phyloP scores from a whole-genome alignment of 352 stramenopile species.

The Globisporangium nunn region DNA sequence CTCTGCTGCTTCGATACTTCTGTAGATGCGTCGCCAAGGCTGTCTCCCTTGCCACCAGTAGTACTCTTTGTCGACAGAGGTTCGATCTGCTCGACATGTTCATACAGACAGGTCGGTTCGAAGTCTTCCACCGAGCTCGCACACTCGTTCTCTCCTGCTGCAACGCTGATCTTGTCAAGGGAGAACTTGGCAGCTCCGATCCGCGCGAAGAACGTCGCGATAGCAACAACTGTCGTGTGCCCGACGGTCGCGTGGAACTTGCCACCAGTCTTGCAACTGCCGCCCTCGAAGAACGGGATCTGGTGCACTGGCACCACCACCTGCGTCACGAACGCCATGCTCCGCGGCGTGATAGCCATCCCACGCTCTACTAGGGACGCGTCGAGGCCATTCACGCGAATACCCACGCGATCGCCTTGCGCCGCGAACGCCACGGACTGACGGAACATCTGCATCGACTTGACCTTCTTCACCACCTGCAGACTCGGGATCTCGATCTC shows the following conservation, averaged over 20 bases:
- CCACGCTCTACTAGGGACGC: slow-evolving; percentile 52
- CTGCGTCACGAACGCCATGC: slow-evolving; percentile 39
- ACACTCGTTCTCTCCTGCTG: neutral
- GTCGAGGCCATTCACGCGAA: slow-evolving; percentile 88
- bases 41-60: neutral
- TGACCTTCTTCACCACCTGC: slow-evolving; percentile 90
- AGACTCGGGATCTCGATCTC: slow-evolving; percentile 90
- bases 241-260: slow-evolving; percentile 76
- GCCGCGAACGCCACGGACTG: slow-evolving; percentile 61
- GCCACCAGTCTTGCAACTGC: slow-evolving; percentile 41
- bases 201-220: slow-evolving; percentile 50
- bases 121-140: slow-evolving; percentile 15
- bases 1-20: neutral
- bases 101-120: slow-evolving; percentile 30
- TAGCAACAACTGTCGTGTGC: slow-evolving; percentile 67
- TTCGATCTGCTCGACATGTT: slow-evolving; percentile 31
- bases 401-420: slow-evolving; percentile 94
- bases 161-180: neutral
- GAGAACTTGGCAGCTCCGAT: slow-evolving; percentile 5
- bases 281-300: slow-evolving; percentile 48
- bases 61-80: slow-evolving; percentile 7
- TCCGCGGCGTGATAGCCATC: slow-evolving; percentile 46
- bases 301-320: slow-evolving; percentile 46
- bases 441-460: slow-evolving; percentile 98
- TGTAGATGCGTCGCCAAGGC: neutral